phyloP scores from a whole-genome alignment of 495 filamentous ascomycete species.

The Alectoria sarmentosa region DNA sequence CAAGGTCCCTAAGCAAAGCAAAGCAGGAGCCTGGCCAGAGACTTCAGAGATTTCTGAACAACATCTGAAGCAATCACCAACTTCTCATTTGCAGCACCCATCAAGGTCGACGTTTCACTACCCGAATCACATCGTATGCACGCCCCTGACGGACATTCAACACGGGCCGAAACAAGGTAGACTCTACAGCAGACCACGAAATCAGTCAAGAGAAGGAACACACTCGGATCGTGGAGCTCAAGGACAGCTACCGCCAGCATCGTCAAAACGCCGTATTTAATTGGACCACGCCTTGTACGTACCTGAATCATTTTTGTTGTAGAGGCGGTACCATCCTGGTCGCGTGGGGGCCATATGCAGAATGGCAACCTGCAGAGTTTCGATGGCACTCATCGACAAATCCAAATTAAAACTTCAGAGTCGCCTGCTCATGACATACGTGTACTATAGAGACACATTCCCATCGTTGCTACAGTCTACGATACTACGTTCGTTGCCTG shows the following conservation, averaged over 20 bases:
- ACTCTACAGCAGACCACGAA: not conserved
- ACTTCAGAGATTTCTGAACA: not conserved
- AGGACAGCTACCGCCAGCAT: not conserved
- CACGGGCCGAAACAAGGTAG: not conserved
- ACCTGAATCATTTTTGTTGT: not conserved
- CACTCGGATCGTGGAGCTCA: not conserved
- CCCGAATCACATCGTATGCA: not conserved
- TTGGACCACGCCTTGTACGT: slow-evolving; percentile 1
- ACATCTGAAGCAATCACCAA: not conserved
- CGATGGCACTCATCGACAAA: not conserved
- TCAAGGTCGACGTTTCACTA: not conserved
- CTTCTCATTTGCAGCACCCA: too few species aligned
- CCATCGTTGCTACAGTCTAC: not conserved
- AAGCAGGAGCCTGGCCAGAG: not conserved
- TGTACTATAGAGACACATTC: not conserved
- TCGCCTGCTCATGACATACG: not conserved
- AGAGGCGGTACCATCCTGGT: not conserved
- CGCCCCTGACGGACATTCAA: not conserved
- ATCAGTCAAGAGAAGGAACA: not conserved
- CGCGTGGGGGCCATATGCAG: slow-evolving; percentile 12
- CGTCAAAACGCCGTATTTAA: not conserved
- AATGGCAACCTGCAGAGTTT: not conserved
- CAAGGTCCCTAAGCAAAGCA: too few species aligned
- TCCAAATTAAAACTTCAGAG: not conserved
- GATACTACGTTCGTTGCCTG: not conserved